Percentiles rank a stretch among this genome's conserved stretches.
Conservation (phyloP, 345 rosid species). For the Populus nigra region DNA sequence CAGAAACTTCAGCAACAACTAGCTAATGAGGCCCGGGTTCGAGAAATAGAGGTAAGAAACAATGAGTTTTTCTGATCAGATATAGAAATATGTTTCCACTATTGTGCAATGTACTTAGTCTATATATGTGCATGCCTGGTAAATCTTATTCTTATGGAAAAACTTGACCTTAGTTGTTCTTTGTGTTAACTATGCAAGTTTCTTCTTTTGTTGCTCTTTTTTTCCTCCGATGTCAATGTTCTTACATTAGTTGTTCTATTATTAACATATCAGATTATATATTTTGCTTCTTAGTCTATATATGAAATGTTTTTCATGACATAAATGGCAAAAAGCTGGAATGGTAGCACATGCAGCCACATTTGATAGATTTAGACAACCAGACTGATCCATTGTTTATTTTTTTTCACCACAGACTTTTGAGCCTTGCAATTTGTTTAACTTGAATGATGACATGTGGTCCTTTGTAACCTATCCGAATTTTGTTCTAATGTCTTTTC, state of each 20-base stretch:
- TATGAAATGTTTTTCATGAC: background rate
- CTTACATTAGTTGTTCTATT: background rate
- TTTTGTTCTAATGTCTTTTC: background rate
- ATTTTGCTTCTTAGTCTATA: background rate
- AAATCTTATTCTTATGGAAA: background rate
- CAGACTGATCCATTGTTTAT: background rate
- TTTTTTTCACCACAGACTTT: background rate
- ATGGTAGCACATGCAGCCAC: background rate
- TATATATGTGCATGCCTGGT: background rate
- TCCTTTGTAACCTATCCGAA: background rate
- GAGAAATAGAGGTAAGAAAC: constrained; percentile 77
- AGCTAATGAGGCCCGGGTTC: constrained; percentile 70
- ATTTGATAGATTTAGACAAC: background rate
- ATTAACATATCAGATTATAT: background rate
- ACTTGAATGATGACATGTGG: background rate
- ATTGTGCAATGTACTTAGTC: background rate
- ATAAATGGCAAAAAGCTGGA: background rate
- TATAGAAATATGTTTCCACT: background rate
- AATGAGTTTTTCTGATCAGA: background rate
- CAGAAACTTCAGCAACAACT: constrained; percentile 79
- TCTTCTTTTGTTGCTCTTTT: background rate
- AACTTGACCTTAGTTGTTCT: background rate
- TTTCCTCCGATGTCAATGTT: background rate
- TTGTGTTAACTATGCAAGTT: background rate
- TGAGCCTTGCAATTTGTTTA: background rate